Evolutionary conservation across 805 yeast genomes (phyloP), one percentile per base, ranked within the genome.

Genomic region (Zygosaccharomyces gambellarensis): DNA sequence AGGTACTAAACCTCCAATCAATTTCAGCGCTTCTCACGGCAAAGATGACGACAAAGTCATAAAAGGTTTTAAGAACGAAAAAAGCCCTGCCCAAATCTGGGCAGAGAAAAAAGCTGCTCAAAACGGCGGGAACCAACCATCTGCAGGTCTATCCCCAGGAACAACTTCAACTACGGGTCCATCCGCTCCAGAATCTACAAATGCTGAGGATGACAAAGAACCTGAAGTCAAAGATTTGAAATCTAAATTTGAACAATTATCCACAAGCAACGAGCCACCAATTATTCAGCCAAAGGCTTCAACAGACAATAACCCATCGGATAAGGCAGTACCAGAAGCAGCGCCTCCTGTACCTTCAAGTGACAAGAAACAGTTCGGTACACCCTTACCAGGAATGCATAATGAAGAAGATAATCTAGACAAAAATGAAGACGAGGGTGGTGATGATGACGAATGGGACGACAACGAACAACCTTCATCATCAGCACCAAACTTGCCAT

Each of bases 81-180:
- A 88, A 68, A 86, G 96, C 6, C 97, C 97, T 22, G 97, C 97
- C 27, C 97, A 90, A 71, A 61, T 87, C 27, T 90, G 97, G 97
- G 97, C 97, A 22, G 97, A 86, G 64, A 86, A 83, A 71, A 81
- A 84, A 63, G 95, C 89, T 43, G 77, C 82, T 64, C 36, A 31
- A 30, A 30, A 19, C 10, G 36, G 36, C 2, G 45, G 36, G 29
- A 22, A 11, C 28, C 45, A 9, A 5, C 30, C 28, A 25, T 25
- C 28, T 25, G 28, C 27, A 44, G 39, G 27, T 47, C 39, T 43
- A 14, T 3, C 47, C 3, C 34, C 48, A n/a, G 28, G 30, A 31
- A 9, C 43, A 34, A 17, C 43, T 7, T n/a, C 43, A 14, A 29
- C 31, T 40, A 17, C 2, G 17, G 17, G 17, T 17, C 21, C 43